phyloP scores from a whole-genome alignment of 768 basidiomycete species.

The Clitopilus hobsonii region DNA sequence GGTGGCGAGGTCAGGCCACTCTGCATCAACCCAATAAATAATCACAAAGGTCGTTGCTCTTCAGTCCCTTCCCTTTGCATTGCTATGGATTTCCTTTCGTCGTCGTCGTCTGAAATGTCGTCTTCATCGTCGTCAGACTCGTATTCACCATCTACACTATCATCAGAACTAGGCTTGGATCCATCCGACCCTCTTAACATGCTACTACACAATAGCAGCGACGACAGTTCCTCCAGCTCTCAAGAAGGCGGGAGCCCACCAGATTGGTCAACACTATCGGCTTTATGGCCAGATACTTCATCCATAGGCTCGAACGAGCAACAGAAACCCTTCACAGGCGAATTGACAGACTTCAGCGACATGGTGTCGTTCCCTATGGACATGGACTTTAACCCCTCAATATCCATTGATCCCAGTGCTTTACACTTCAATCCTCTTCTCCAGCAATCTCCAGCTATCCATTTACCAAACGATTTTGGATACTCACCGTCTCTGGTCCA shows the following conservation, averaged over 20 bases:
- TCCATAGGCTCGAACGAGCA: slow-evolving; percentile 25
- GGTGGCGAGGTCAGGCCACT: background rate
- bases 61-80: background rate
- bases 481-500: background rate
- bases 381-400: slow-evolving; percentile 55
- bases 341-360: slow-evolving; percentile 38
- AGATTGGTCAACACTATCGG: slow-evolving; percentile 53
- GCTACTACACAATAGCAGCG: slow-evolving; percentile 42
- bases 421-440: slow-evolving; percentile 41
- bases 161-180: slow-evolving; percentile 45
- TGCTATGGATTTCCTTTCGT: background rate
- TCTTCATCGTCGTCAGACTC: slow-evolving; percentile 16
- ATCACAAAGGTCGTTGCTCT: background rate
- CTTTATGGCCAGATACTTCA: slow-evolving; percentile 40
- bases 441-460: background rate
- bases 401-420: slow-evolving; percentile 61
- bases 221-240: slow-evolving; percentile 23
- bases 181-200: slow-evolving; percentile 56
- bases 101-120: slow-evolving; percentile 3
- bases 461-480: slow-evolving; percentile 10
- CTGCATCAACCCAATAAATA: background rate
- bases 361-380: slow-evolving; percentile 43
- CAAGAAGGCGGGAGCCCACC: slow-evolving; percentile 30
- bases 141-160: slow-evolving; percentile 21
- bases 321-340: slow-evolving; percentile 13